phyloP scores from a whole-genome alignment of 2,329 filamentous ascomycete genomes.

The Ophiocordyceps sinensis region DNA sequence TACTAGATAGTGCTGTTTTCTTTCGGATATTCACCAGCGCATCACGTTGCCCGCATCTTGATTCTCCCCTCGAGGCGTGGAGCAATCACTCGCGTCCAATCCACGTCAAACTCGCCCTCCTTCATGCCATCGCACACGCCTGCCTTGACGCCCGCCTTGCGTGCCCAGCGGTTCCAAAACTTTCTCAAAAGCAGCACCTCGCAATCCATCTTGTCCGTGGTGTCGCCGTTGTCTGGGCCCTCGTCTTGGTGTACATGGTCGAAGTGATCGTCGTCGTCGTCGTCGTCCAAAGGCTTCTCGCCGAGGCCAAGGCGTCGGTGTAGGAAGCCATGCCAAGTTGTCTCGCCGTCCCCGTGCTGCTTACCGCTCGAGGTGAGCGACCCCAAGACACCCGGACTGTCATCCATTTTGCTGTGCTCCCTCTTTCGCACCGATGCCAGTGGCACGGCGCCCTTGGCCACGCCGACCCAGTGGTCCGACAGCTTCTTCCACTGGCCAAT shows the following conservation, averaged over 20 bases:
- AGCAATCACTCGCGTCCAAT: slow-evolving; percentile 71
- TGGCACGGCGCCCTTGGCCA: slow-evolving; percentile 44
- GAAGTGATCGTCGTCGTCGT: slow-evolving; percentile 29
- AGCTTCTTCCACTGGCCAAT: slow-evolving; percentile 67
- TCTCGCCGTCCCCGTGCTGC: slow-evolving; percentile 7
- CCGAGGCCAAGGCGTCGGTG: slow-evolving; percentile 18
- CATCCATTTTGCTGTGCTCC: slow-evolving; percentile 17
- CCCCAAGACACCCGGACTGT: neutral
- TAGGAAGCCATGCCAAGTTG: slow-evolving; percentile 22
- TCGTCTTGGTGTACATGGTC: slow-evolving; percentile 9
- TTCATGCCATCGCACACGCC: slow-evolving; percentile 38
- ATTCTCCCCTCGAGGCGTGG: slow-evolving; percentile 70
- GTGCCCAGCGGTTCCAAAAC: slow-evolving; percentile 61
- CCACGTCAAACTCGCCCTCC: slow-evolving; percentile 44
- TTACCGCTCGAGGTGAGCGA: slow-evolving; percentile 1
- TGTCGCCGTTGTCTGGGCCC: slow-evolving; percentile 16
- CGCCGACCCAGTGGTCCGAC: slow-evolving; percentile 51
- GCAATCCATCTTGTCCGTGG: slow-evolving; percentile 28
- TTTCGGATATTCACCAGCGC: too few species aligned
- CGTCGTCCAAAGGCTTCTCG: slow-evolving; percentile 17
- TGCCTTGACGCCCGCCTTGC: slow-evolving; percentile 46
- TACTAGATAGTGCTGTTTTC: too few species aligned
- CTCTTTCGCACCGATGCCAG: slow-evolving; percentile 11
- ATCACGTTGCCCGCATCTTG: slow-evolving; percentile 26
- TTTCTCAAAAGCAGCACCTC: slow-evolving; percentile 52